Evolutionary conservation across 2,329 filamentous ascomycete species (phyloP).

Genomic region (Akanthomyces uredinophilus): DNA sequence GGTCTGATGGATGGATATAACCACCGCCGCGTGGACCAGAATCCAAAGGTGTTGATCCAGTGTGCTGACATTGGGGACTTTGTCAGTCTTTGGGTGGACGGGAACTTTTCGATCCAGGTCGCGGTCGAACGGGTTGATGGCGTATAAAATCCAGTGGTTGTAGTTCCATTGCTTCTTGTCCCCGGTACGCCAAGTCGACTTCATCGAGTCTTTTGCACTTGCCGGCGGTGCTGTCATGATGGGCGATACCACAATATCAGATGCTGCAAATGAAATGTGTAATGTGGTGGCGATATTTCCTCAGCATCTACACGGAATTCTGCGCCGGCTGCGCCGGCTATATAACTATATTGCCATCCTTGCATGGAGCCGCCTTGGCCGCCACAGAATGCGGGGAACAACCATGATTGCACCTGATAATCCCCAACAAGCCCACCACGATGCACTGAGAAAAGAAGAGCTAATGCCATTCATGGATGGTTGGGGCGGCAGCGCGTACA

Average conservation of each 20-base stretch:
- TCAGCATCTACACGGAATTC: not conserved
- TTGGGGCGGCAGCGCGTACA: slow-evolving; percentile 10
- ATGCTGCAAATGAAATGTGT: not conserved
- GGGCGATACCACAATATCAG: not conserved
- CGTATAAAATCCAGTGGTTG: slow-evolving; percentile 27
- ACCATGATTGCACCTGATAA: not conserved
- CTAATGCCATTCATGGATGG: not conserved
- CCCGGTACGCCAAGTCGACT: slow-evolving; percentile 30
- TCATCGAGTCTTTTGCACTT: slow-evolving; percentile 29
- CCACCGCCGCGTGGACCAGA: slow-evolving; percentile 31
- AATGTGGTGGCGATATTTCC: not conserved
- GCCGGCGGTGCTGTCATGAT: slow-evolving; percentile 6
- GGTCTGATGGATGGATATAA: slow-evolving; percentile 30
- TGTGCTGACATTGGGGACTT: slow-evolving; percentile 31
- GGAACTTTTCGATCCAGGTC: slow-evolving; percentile 28
- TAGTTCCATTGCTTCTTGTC: slow-evolving; percentile 24
- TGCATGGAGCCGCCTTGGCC: not conserved
- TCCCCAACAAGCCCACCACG: not conserved
- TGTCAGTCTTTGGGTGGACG: slow-evolving; percentile 32
- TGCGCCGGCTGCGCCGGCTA: not conserved
- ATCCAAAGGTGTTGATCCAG: slow-evolving; percentile 33
- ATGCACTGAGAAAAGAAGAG: not conserved
- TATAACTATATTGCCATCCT: not conserved
- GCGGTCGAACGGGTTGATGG: slow-evolving; percentile 24
- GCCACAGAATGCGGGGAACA: slow-evolving; percentile 2